phyloP scores from a whole-genome alignment of 2,329 filamentous ascomycete genomes.

The Fusarium sp. region DNA sequence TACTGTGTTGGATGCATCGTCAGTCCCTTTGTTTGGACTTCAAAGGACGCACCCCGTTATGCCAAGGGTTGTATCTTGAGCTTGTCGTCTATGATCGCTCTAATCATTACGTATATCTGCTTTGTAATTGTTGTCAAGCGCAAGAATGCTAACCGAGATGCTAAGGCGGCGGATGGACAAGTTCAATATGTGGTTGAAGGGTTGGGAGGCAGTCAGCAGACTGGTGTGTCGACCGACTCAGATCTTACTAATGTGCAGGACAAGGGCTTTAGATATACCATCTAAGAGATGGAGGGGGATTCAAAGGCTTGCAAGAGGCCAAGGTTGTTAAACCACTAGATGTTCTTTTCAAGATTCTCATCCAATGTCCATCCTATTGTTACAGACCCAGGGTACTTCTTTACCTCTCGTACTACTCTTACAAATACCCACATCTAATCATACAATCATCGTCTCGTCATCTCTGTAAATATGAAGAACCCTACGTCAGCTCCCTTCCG shows the following conservation, averaged over 20 bases:
- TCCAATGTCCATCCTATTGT: not conserved
- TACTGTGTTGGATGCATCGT: conserved; percentile 51
- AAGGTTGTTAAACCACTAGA: not conserved
- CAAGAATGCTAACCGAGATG: not conserved
- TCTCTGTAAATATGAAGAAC: not conserved
- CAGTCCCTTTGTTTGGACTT: conserved; percentile 60
- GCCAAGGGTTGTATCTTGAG: conserved; percentile 56
- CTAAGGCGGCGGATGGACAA: not conserved
- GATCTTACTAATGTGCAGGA: not conserved
- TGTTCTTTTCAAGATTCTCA: not conserved
- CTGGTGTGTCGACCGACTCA: not conserved
- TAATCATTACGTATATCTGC: not conserved
- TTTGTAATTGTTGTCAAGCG: not conserved
- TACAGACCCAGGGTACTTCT: not conserved
- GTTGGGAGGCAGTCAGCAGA: not conserved
- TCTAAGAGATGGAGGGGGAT: not conserved
- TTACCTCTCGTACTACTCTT: not conserved
- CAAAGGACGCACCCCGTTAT: conserved; percentile 51
- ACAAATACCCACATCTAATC: not conserved
- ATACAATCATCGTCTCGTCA: not conserved
- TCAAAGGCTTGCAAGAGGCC: not conserved
- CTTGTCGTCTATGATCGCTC: not conserved
- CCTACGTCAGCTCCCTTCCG: not conserved
- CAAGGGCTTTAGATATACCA: not conserved
- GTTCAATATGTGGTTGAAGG: not conserved